Conservation (phyloP, 2,329 filamentous ascomycete genomes). For the Myriosclerotinia curreyana region DNA sequence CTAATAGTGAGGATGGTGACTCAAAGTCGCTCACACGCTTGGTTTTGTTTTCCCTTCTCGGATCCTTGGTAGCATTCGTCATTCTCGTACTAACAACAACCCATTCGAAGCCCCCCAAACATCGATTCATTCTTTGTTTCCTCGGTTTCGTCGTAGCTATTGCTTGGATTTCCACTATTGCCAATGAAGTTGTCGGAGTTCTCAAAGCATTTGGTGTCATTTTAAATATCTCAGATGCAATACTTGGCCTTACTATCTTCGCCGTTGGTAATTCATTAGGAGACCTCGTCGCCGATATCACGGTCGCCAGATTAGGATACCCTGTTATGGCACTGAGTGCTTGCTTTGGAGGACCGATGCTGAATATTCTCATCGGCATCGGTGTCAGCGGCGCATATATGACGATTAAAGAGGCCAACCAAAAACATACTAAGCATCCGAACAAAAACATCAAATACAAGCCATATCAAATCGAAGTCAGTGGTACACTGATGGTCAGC, state of each 20-base stretch:
- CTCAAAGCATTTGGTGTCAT: slow-evolving; percentile 92
- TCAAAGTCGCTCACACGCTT: slow-evolving; percentile 53
- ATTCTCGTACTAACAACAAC: slow-evolving; percentile 68
- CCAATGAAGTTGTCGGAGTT: slow-evolving; percentile 91
- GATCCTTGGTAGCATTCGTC: slow-evolving; percentile 64
- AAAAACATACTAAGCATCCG: slow-evolving; percentile 65
- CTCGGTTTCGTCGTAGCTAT: slow-evolving; percentile 88
- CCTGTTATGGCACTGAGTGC: slow-evolving; percentile 94
- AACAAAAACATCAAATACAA: slow-evolving; percentile 62
- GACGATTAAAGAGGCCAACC: slow-evolving; percentile 68
- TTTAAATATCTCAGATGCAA: slow-evolving; percentile 87
- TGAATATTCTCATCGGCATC: slow-evolving; percentile 93
- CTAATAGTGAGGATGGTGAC: slow-evolving; percentile 59
- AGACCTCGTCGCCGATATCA: slow-evolving; percentile 91
- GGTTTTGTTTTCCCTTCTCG: slow-evolving; percentile 62
- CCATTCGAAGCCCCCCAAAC: slow-evolving; percentile 63
- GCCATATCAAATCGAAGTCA: slow-evolving; percentile 80
- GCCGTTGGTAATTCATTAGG: slow-evolving; percentile 94
- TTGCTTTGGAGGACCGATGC: slow-evolving; percentile 97
- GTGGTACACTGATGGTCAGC: slow-evolving; percentile 79
- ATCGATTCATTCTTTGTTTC: slow-evolving; percentile 78
- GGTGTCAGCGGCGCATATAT: slow-evolving; percentile 90
- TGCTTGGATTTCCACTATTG: slow-evolving; percentile 94
- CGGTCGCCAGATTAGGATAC: slow-evolving; percentile 86
- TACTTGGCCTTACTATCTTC: slow-evolving; percentile 92